These are phyloP conservation scores for Penicillium canariense DNA, from an alignment of 495 filamentous ascomycete species.

Conservation along the genomic window DNA sequence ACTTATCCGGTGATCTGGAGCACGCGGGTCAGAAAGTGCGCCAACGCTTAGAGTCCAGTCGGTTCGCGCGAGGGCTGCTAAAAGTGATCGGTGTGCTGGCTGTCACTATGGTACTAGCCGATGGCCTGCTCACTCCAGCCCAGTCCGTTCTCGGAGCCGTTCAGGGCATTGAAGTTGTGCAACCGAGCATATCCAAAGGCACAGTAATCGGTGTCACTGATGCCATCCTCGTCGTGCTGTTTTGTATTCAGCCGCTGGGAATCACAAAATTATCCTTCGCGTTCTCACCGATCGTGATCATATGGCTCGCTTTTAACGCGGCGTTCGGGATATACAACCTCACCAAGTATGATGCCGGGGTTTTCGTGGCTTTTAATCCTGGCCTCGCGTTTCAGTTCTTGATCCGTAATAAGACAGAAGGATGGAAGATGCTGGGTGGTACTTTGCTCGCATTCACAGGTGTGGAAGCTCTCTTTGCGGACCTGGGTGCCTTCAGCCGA, in stretches of 20 bases:
- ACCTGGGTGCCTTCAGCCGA: slow-evolving; percentile 40
- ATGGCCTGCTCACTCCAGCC: slow-evolving; percentile 37
- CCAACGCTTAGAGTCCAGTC: slow-evolving; percentile 55
- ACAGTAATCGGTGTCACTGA: slow-evolving; percentile 67
- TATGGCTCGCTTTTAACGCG: slow-evolving; percentile 68
- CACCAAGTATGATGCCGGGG: slow-evolving; percentile 56
- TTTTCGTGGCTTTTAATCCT: slow-evolving; percentile 69
- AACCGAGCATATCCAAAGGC: slow-evolving; percentile 34
- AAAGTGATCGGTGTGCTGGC: slow-evolving; percentile 69
- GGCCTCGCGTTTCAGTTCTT: slow-evolving; percentile 62
- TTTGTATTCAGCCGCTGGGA: slow-evolving; percentile 68
- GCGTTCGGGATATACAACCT: slow-evolving; percentile 62
- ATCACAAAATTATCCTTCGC: slow-evolving; percentile 59
- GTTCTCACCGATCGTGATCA: slow-evolving; percentile 71
- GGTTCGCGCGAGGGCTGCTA: slow-evolving; percentile 48
- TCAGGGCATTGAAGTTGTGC: slow-evolving; percentile 54
- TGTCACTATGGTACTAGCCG: slow-evolving; percentile 66
- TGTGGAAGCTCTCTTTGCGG: slow-evolving; percentile 73
- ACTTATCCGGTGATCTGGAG: slow-evolving; percentile 53
- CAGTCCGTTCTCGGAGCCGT: slow-evolving; percentile 25
- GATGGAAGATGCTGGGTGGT: slow-evolving; percentile 67
- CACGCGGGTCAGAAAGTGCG: slow-evolving; percentile 52
- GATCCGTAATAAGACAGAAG: slow-evolving; percentile 56
- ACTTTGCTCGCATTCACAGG: slow-evolving; percentile 53
- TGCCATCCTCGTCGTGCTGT: slow-evolving; percentile 66